Evolutionary conservation across 2,329 filamentous ascomycete genomes (phyloP).

Genomic region (Fusarium sp.): DNA sequence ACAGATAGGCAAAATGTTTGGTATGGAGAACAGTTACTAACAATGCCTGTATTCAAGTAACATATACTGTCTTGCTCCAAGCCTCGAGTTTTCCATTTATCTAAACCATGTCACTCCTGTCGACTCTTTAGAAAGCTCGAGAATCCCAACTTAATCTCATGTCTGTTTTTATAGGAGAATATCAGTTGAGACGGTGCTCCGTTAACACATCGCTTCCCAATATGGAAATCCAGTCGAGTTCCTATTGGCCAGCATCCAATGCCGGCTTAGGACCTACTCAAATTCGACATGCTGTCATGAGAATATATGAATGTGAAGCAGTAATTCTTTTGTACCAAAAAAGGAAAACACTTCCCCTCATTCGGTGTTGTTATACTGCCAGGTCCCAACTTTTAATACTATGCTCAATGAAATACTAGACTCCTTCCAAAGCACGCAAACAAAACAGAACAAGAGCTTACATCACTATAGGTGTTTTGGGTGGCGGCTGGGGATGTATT

Average conservation of each 20-base stretch:
- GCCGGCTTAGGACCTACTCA: not conserved
- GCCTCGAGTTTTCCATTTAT: not conserved
- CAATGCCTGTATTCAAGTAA: not conserved
- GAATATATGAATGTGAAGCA: not conserved
- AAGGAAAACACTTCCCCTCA: not conserved
- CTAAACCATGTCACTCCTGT: not conserved
- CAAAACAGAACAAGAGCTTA: not conserved
- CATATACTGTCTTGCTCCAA: not conserved
- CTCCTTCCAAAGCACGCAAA: not conserved
- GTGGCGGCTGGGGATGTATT: not conserved
- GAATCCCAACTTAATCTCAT: not conserved
- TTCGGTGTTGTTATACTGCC: not conserved
- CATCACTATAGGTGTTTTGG: not conserved
- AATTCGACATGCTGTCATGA: not conserved
- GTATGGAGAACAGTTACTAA: not conserved
- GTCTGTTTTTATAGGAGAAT: not conserved
- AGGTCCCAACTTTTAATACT: too few species aligned
- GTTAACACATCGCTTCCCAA: constrained; percentile 2
- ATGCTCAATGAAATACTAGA: not conserved
- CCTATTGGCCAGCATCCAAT: constrained; percentile 15
- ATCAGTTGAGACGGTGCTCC: too few species aligned
- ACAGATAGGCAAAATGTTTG: not conserved
- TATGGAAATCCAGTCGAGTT: constrained; percentile 14
- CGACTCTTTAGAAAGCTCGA: not conserved
- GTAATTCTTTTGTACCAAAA: not conserved